Conservation (phyloP, 805 yeast species). For the Candida ponderosae region DNA sequence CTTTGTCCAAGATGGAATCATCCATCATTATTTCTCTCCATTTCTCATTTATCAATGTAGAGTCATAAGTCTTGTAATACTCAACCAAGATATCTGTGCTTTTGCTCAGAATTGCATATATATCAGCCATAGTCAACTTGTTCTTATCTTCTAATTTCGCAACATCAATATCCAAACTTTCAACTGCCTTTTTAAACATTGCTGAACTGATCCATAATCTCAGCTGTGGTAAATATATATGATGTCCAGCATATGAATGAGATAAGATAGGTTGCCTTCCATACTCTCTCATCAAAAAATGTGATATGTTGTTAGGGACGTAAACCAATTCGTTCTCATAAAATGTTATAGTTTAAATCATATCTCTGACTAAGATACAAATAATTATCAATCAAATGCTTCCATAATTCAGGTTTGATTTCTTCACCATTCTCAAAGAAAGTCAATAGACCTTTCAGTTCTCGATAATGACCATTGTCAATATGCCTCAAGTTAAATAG, state of each 20-base stretch:
- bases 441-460: no score
- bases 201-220: slow-evolving; percentile 42
- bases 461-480: not conserved
- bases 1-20: slow-evolving; percentile 1
- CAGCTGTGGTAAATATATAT: slow-evolving; percentile 43
- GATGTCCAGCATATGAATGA: slow-evolving; percentile 27
- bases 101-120: slow-evolving; percentile 1
- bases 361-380: slow-evolving; percentile 24
- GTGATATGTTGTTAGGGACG: slow-evolving; percentile 39
- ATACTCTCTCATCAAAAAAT: slow-evolving; percentile 42
- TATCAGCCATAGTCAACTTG: slow-evolving; percentile 2
- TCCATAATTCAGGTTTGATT: not conserved
- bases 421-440: not conserved
- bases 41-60: slow-evolving; percentile 24
- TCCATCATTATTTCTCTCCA: slow-evolving; percentile 24
- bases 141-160: slow-evolving; percentile 23
- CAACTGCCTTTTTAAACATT: slow-evolving; percentile 15
- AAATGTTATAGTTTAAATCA: slow-evolving; percentile 28
- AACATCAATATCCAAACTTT: slow-evolving; percentile 15
- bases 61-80: slow-evolving; percentile 22
- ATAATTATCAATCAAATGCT: no score
- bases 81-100: slow-evolving; percentile 23
- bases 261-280: slow-evolving; percentile 25
- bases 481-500: not conserved
- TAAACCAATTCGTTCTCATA: slow-evolving; percentile 57